Evolutionary conservation across 139 green algal genomes (phyloP), one percentile per base, ranked within the genome.

Genomic region (Micractinium conductrix): DNA sequence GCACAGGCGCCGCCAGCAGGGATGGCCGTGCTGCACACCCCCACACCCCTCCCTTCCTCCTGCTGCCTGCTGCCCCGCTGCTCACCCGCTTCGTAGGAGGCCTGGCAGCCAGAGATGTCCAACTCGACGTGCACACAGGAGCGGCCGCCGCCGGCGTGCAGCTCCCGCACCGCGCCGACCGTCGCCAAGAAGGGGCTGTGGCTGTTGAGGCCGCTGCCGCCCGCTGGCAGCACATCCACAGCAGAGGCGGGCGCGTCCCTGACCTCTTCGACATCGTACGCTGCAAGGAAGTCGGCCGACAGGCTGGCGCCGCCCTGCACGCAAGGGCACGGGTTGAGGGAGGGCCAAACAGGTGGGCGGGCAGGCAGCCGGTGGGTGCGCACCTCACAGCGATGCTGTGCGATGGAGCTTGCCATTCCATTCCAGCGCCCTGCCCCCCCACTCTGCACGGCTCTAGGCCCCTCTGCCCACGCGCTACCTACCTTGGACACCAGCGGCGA

Each of bases 71-170:
- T 22, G 40, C 28, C 78, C 67, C 10, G 43, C 26, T 4, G 1
- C 72, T 42, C 63, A 45, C 50, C 83, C 12, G 79, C 74, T 45
- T 85, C 69, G 28, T 91, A 91, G 28, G n/a, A 60, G 22, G 87
- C 48, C 24, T 69, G 17, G 16, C 79, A 88, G 7, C 83, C 84
- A 21, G 68, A 74, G 1, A 96, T 89, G 63, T 99, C 94, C 60
- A 99, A 60, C 92, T 99, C 97, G 28, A 96, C 95, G 86, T 99
- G 97, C 80, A 99, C 90, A 85, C 97, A 99, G 0, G 89, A 96
- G 75, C 97, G 91, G 37, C 95, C 95, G 4, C 92, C 95, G 5
- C 79, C 76, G 7, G 78, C 86, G 87, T 99, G 95, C 84, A 99
- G 93, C 94, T 99, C 96, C 0, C 88, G 85, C 0, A 94, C 86